Percentiles rank a stretch among this genome's conserved stretches.
Evolutionary conservation across 1,139 yeast genomes (phyloP).

Genomic region (Yamadazyma epiphylla): DNA sequence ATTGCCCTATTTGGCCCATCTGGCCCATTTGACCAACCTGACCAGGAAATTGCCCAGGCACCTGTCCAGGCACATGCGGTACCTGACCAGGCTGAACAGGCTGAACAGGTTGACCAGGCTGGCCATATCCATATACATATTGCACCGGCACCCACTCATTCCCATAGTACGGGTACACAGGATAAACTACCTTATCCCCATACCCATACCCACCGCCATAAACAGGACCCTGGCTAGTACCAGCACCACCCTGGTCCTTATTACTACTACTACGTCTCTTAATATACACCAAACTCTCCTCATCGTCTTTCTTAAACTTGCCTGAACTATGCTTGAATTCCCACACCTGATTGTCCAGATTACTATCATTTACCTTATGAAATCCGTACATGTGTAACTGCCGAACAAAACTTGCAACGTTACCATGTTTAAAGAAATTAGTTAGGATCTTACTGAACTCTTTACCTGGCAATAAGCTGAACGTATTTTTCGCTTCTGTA

Average conservation of each 20-base stretch:
- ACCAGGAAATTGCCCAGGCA: conserved; percentile 1
- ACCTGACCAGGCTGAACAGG: not conserved
- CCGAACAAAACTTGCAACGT: conserved; percentile 45
- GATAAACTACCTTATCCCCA: conserved; percentile 6
- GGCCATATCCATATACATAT: conserved; percentile 6
- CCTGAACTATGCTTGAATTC: conserved; percentile 87
- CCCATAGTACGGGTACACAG: conserved; percentile 11
- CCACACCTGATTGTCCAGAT: conserved; percentile 50
- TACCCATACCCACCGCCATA: too few relatives aligned
- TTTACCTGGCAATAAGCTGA: conserved; percentile 57
- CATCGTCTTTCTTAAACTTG: conserved; percentile 71
- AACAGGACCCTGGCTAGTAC: not conserved
- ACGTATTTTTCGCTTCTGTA: conserved; percentile 52
- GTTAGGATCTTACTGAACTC: conserved; percentile 44
- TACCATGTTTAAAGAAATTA: conserved; percentile 43
- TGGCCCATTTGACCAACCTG: too few relatives aligned
- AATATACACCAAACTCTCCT: conserved; percentile 58
- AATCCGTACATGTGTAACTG: conserved; percentile 50
- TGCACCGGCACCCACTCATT: conserved; percentile 12
- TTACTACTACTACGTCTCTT: conserved; percentile 56
- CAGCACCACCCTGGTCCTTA: too few relatives aligned
- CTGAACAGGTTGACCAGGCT: not conserved
- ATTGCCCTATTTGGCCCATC: not conserved
- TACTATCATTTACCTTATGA: conserved; percentile 48
- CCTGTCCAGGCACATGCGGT: not conserved